These are phyloP conservation scores for Calonectria pauciramosa DNA, from an alignment of 2,329 filamentous ascomycete species.

Conservation along the genomic window DNA sequence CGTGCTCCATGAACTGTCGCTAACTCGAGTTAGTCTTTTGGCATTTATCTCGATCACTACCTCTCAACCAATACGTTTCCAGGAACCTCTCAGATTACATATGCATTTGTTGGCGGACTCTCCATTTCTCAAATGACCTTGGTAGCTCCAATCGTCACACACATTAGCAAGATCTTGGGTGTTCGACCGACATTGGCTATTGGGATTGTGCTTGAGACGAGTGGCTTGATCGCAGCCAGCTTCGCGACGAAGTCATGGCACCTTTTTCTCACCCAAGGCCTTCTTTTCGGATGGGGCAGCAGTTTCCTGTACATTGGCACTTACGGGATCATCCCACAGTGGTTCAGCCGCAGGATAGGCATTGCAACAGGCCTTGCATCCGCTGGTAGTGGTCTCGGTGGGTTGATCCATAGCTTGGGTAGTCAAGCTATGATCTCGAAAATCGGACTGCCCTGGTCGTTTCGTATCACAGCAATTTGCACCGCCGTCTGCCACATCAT, in stretches of 20 bases:
- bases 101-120: neutral
- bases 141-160: neutral
- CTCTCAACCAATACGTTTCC: neutral
- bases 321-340: conserved; percentile 70
- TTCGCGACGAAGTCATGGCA: conserved; percentile 70
- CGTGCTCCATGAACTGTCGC: neutral
- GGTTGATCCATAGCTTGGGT: neutral
- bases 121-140: neutral
- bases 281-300: conserved; percentile 72
- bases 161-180: conserved; percentile 39
- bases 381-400: neutral
- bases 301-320: conserved; percentile 70
- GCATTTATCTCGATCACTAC: neutral
- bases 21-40: neutral
- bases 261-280: conserved; percentile 70
- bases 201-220: conserved; percentile 65
- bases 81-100: neutral
- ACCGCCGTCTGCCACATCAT: neutral
- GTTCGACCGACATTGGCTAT: conserved; percentile 58
- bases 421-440: neutral
- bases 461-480: neutral
- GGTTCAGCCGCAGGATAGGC: conserved; percentile 60
- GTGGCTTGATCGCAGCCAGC: conserved; percentile 65
- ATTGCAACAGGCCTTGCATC: neutral
- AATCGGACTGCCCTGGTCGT: neutral